Evolutionary conservation across 768 basidiomycete species (phyloP).

Genomic region (Candolleomyces aberdarensis): DNA sequence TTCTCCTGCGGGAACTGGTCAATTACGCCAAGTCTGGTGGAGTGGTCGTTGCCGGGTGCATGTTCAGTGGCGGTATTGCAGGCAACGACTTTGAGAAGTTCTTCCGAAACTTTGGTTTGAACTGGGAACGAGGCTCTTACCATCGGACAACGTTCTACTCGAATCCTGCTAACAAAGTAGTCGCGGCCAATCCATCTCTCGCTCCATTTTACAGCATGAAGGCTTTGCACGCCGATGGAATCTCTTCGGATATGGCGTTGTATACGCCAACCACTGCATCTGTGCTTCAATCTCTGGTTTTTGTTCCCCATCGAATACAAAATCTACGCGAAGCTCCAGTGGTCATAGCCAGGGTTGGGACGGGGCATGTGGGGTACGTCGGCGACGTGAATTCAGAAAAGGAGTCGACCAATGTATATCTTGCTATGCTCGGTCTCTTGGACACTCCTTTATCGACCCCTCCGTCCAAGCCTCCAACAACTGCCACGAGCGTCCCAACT

Average conservation of each 20-base stretch:
- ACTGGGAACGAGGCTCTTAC: conserved; percentile 38
- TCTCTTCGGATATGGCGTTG: conserved; percentile 26
- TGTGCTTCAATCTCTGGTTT: conserved; percentile 24
- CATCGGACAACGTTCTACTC: conserved; percentile 34
- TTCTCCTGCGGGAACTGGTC: conserved; percentile 28
- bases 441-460: too few species aligned
- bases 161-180: conserved; percentile 27
- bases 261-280: conserved; percentile 17
- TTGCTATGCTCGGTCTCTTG: conserved; percentile 34
- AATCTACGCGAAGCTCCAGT: conserved; percentile 26
- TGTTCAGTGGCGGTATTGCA: conserved; percentile 27
- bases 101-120: conserved; percentile 30
- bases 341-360: conserved; percentile 26
- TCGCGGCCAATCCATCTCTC: conserved; percentile 26
- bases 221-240: conserved; percentile 31
- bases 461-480: too few species aligned
- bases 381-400: conserved; percentile 43
- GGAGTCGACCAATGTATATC: conserved; percentile 28
- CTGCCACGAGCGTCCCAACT: neutral
- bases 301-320: conserved; percentile 18
- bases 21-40: conserved; percentile 37
- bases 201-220: conserved; percentile 39
- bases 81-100: conserved; percentile 22
- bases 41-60: conserved; percentile 31
- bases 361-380: conserved; percentile 35